These are phyloP conservation scores for Rhizophagus clarus DNA, from an alignment of 192 early-diverging fungal species.

Conservation along the genomic window DNA sequence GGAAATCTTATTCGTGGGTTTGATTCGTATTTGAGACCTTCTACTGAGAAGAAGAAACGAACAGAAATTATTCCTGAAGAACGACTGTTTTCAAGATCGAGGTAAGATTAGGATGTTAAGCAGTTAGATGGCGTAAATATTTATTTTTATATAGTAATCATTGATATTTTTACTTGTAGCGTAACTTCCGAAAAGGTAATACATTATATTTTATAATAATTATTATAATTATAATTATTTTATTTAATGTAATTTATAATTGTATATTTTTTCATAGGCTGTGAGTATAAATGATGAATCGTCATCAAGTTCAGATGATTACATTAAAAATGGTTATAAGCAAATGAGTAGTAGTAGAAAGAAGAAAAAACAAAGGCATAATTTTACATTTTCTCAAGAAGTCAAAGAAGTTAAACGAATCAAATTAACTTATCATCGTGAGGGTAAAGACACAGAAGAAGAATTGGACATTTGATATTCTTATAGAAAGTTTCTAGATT, in stretches of 20 bases:
- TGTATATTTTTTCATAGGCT: neutral
- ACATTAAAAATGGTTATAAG: conserved; percentile 9
- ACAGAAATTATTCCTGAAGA: conserved; percentile 76
- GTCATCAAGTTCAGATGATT: conserved; percentile 19
- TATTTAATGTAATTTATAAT: no score
- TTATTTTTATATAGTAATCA: conserved; percentile 42
- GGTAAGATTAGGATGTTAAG: neutral
- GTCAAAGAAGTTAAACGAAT: conserved; percentile 7
- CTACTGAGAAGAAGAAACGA: conserved; percentile 60
- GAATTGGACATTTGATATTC: neutral
- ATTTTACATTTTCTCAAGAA: conserved; percentile 9
- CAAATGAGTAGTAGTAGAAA: neutral
- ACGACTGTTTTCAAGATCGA: conserved; percentile 81
- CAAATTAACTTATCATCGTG: neutral
- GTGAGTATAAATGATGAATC: neutral
- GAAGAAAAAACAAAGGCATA: conserved; percentile 4
- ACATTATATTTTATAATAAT: no score
- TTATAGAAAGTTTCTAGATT: no score
- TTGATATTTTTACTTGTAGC: neutral
- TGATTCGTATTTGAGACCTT: conserved; percentile 77
- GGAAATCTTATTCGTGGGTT: conserved; percentile 92
- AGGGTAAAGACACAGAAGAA: conserved; percentile 2
- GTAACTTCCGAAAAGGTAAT: conserved; percentile 20
- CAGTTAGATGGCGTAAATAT: neutral
- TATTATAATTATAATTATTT: no score